A percentile compares a stretch with the other conserved stretches of the same genome.
These are phyloP conservation scores for Viola odorata DNA, from an alignment of 345 rosid species.

Conservation along the genomic window DNA sequence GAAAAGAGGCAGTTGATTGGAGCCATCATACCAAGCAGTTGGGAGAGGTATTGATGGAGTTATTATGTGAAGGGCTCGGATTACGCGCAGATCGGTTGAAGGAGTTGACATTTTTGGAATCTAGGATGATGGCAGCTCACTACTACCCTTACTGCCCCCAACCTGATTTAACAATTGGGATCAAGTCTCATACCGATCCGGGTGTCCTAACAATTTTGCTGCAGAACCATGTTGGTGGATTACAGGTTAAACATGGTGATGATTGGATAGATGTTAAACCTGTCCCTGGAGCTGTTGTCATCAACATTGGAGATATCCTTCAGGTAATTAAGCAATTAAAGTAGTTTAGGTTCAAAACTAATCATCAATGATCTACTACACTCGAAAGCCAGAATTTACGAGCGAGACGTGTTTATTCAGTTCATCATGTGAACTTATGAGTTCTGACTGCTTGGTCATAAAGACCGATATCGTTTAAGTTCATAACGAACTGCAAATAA, in stretches of 20 bases:
- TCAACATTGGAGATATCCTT: slow-evolving; percentile 45
- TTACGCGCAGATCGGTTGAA: slow-evolving; percentile 4
- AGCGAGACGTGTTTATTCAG: too few species aligned
- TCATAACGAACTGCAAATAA: too few species aligned
- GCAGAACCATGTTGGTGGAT: slow-evolving; percentile 13
- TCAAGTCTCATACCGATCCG: slow-evolving; percentile 16
- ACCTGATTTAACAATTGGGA: slow-evolving; percentile 16
- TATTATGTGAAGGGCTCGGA: slow-evolving; percentile 21
- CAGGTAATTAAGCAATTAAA: slow-evolving; percentile 26
- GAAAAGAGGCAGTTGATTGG: slow-evolving; percentile 15
- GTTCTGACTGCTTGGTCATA: too few species aligned
- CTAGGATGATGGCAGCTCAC: slow-evolving; percentile 15
- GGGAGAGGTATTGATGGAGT: slow-evolving; percentile 15
- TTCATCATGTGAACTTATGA: too few species aligned
- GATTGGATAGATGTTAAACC: slow-evolving; percentile 22
- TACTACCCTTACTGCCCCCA: slow-evolving; percentile 25
- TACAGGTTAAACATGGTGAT: slow-evolving; percentile 12
- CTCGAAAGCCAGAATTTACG: too few species aligned
- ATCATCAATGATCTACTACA: too few species aligned
- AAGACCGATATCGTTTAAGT: too few species aligned
- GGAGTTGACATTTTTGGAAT: slow-evolving; percentile 10
- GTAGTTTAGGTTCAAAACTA: too few species aligned
- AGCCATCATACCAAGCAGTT: slow-evolving; percentile 1
- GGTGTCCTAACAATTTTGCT: slow-evolving; percentile 13
- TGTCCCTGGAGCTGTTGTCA: slow-evolving; percentile 40